A percentile compares a stretch with the other conserved stretches of the same genome.
phyloP scores from a whole-genome alignment of 2,329 filamentous ascomycete genomes.

The Clarireedia homoeocarpa region DNA sequence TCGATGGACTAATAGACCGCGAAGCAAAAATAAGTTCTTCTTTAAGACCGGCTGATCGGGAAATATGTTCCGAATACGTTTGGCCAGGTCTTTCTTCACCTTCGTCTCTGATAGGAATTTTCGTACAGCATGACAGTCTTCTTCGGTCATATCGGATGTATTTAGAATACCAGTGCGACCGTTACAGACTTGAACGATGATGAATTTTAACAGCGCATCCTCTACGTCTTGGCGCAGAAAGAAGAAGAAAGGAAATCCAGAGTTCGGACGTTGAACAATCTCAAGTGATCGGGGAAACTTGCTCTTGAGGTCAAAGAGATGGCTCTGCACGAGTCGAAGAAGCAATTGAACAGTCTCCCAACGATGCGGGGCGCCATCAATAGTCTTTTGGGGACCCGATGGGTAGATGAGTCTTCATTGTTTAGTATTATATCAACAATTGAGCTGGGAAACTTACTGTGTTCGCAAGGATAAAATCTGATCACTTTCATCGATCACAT shows the following conservation, averaged over 20 bases:
- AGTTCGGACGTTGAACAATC: conserved; percentile 29
- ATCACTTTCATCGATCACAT: conserved; percentile 46
- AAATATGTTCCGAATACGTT: conserved; percentile 26
- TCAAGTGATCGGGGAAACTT: conserved; percentile 37
- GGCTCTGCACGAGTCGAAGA: conserved; percentile 26
- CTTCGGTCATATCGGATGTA: conserved; percentile 1
- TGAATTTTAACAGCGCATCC: conserved; percentile 25
- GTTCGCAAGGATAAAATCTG: conserved; percentile 32
- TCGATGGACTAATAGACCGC: conserved; percentile 53
- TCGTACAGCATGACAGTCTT: conserved; percentile 25
- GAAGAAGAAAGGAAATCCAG: conserved; percentile 39
- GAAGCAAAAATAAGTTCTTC: conserved; percentile 44
- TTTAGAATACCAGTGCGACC: conserved; percentile 24
- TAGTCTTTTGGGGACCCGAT: conserved; percentile 29
- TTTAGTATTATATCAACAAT: not conserved
- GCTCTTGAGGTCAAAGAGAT: conserved; percentile 29
- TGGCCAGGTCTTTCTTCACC: conserved; percentile 17
- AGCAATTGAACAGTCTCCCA: conserved; percentile 31
- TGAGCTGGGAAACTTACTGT: conserved; percentile 16
- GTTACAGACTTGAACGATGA: conserved; percentile 30
- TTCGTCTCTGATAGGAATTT: conserved; percentile 23
- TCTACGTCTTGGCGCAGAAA: conserved; percentile 37
- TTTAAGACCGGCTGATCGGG: conserved; percentile 27
- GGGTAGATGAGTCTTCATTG: conserved; percentile 32
- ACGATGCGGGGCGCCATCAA: conserved; percentile 33